Percentiles rank a stretch among this genome's conserved stretches.
Evolutionary conservation across 352 stramenopile genomes (phyloP).

Genomic region (Globisporangium nunn): DNA sequence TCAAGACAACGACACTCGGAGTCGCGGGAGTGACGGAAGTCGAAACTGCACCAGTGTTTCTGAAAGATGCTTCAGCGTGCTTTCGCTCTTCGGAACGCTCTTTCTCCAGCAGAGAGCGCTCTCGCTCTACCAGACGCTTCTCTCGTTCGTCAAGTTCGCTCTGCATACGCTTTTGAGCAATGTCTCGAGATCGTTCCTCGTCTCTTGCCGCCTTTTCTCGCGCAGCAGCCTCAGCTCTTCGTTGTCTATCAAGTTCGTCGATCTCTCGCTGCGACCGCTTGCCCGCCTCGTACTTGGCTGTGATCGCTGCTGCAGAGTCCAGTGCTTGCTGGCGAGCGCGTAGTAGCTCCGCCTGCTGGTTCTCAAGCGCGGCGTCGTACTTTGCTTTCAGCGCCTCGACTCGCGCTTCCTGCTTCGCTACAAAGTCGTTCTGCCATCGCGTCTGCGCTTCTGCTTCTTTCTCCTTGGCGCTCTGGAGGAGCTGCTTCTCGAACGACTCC

Average conservation of each 20-base stretch:
- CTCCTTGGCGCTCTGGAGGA: slow-evolving; percentile 41
- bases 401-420: slow-evolving; percentile 55
- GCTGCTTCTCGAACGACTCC: slow-evolving; percentile 37
- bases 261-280: slow-evolving; percentile 26
- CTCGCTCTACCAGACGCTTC: slow-evolving; percentile 36
- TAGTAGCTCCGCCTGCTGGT: slow-evolving; percentile 47
- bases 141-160: slow-evolving; percentile 54
- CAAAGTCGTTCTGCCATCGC: slow-evolving; percentile 66
- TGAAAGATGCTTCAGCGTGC: slow-evolving; percentile 10
- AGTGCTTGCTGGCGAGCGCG: slow-evolving; percentile 38
- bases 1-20: slow-evolving; percentile 58
- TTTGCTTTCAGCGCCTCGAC: slow-evolving; percentile 65
- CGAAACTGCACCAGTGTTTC: slow-evolving; percentile 2
- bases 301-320: slow-evolving; percentile 35
- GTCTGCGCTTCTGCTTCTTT: slow-evolving; percentile 51
- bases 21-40: slow-evolving; percentile 3
- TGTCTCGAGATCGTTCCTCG: slow-evolving; percentile 26
- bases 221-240: slow-evolving; percentile 18
- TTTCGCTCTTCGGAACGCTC: slow-evolving; percentile 29
- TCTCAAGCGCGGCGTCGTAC: slow-evolving; percentile 57
- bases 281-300: slow-evolving; percentile 41
- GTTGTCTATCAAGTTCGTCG: slow-evolving; percentile 26
- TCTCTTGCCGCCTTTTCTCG: slow-evolving; percentile 36
- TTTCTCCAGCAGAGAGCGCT: slow-evolving; percentile 35
- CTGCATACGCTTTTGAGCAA: slow-evolving; percentile 28